A percentile compares a stretch with the other conserved stretches of the same genome.
Conservation (phyloP, 345 rosid genomes). For the Aethionema arabicum region DNA sequence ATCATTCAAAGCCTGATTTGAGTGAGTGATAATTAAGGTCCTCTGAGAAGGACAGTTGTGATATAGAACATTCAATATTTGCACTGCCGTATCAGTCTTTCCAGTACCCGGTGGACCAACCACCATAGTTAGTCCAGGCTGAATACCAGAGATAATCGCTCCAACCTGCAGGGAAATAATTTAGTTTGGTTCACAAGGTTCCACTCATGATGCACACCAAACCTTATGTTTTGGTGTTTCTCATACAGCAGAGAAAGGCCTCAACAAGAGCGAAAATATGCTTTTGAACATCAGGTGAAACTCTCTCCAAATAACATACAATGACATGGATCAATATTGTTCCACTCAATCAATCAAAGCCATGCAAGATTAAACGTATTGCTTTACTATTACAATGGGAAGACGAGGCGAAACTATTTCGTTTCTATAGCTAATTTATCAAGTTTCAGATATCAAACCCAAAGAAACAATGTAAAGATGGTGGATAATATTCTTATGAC, state of each 20-base stretch:
- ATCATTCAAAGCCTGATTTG: slow-evolving; percentile 98
- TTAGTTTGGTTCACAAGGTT: slow-evolving; percentile 14
- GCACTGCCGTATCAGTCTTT: slow-evolving; percentile 99
- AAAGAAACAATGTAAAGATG: slow-evolving; percentile 15
- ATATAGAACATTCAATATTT: slow-evolving; percentile 88
- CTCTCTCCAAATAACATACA: slow-evolving; percentile 5
- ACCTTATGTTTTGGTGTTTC: slow-evolving; percentile 6
- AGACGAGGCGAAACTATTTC: not conserved
- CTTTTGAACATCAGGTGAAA: slow-evolving; percentile 18
- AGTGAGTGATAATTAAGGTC: slow-evolving; percentile 93
- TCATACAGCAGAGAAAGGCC: slow-evolving; percentile 6
- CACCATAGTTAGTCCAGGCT: slow-evolving; percentile 97
- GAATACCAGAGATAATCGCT: slow-evolving; percentile 95
- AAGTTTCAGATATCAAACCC: slow-evolving; percentile 13
- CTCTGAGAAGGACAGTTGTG: slow-evolving; percentile 98
- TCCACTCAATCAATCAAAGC: slow-evolving; percentile 4
- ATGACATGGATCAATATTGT: slow-evolving; percentile 14
- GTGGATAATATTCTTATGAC: slow-evolving; percentile 21
- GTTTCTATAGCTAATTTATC: not conserved
- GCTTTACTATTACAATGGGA: not conserved
- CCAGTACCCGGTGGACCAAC: slow-evolving; percentile 99
- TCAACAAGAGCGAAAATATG: not conserved
- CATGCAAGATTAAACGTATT: slow-evolving; percentile 1
- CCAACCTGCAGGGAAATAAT: slow-evolving; percentile 60
- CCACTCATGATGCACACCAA: slow-evolving; percentile 9